phyloP scores from a whole-genome alignment of 495 filamentous ascomycete species.

The Cetradonia linearis region DNA sequence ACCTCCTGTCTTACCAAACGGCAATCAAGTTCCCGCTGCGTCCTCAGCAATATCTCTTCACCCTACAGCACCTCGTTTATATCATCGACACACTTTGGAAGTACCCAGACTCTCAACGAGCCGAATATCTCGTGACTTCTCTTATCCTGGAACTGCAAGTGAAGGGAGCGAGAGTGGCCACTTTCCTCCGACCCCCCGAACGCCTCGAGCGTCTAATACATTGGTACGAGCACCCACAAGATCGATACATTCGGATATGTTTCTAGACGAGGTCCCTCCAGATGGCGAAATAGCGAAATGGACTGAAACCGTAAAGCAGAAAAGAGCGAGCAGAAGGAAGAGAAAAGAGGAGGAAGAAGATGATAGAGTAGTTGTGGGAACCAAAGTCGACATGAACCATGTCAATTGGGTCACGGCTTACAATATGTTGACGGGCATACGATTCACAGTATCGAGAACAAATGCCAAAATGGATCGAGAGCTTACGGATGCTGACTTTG shows the following conservation, averaged over 20 bases:
- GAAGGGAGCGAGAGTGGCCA: slow-evolving; percentile 65
- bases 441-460: slow-evolving; percentile 89
- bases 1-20: slow-evolving; percentile 49
- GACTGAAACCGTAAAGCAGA: slow-evolving; percentile 86
- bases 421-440: slow-evolving; percentile 99
- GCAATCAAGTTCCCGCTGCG: slow-evolving; percentile 34
- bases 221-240: slow-evolving; percentile 71
- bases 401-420: slow-evolving; percentile 98
- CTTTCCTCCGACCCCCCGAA: slow-evolving; percentile 66
- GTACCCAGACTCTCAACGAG: slow-evolving; percentile 54
- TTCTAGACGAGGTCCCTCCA: slow-evolving; percentile 69
- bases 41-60: slow-evolving; percentile 38
- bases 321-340: slow-evolving; percentile 71
- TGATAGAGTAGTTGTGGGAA: slow-evolving; percentile 89
- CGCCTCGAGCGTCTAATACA: slow-evolving; percentile 69
- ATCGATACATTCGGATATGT: slow-evolving; percentile 72
- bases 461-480: slow-evolving; percentile 93
- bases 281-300: slow-evolving; percentile 87
- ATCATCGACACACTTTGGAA: slow-evolving; percentile 85
- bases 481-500: slow-evolving; percentile 81
- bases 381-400: slow-evolving; percentile 94
- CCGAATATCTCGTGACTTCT: slow-evolving; percentile 45
- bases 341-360: slow-evolving; percentile 85
- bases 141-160: slow-evolving; percentile 42
- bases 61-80: slow-evolving; percentile 40